These are phyloP conservation scores for Monosporascus sp. DNA, from an alignment of 2,329 filamentous ascomycete species.

Conservation along the genomic window DNA sequence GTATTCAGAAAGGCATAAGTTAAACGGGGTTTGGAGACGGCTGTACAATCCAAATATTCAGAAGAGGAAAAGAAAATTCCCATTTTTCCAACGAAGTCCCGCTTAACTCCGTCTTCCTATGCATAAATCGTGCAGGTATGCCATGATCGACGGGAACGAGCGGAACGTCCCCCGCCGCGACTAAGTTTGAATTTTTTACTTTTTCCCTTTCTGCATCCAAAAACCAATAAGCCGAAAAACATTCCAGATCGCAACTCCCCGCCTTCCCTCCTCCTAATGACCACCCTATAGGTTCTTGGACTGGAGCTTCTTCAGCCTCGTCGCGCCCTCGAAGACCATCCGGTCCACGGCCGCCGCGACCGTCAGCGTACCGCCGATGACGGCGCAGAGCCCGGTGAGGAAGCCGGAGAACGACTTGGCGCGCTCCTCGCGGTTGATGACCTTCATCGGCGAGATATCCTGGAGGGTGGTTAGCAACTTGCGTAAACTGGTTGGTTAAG, in stretches of 20 bases:
- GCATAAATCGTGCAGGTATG: neutral
- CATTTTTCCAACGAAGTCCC: neutral
- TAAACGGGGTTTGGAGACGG: no score
- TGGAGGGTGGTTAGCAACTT: conserved; percentile 29
- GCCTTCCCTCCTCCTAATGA: neutral
- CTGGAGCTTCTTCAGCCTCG: conserved; percentile 81
- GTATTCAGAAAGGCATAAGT: no score
- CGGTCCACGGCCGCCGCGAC: conserved; percentile 92
- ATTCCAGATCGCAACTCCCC: neutral
- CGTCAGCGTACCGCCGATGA: conserved; percentile 90
- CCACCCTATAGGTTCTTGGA: conserved; percentile 48
- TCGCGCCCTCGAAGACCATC: conserved; percentile 81
- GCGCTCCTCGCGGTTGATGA: conserved; percentile 90
- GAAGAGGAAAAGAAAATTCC: neutral
- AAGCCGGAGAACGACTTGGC: conserved; percentile 89
- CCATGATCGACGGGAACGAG: neutral
- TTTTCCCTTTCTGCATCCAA: neutral
- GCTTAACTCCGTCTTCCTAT: neutral
- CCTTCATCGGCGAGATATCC: conserved; percentile 99
- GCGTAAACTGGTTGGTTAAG: neutral
- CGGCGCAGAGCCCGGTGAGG: conserved; percentile 87
- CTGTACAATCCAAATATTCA: no score
- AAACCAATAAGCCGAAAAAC: neutral
- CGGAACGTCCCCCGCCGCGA: neutral
- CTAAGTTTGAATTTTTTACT: neutral